These are phyloP conservation scores for Paracorniculantispora psalliotae DNA, from an alignment of 2,329 filamentous ascomycete genomes.

Conservation along the genomic window DNA sequence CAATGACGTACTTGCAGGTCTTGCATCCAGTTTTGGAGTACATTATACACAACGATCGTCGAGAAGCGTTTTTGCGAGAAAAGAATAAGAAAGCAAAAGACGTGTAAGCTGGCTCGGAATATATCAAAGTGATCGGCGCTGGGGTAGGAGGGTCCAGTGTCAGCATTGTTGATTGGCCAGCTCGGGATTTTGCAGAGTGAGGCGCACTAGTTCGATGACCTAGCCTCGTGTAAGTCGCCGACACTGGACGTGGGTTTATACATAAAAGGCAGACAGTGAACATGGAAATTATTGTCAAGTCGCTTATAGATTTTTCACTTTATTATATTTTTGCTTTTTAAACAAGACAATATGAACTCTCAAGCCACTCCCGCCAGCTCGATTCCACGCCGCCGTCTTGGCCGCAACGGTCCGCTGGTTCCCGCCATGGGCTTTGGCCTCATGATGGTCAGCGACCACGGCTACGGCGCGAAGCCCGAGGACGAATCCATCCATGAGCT, in stretches of 20 bases:
- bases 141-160: background rate
- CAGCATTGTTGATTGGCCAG: background rate
- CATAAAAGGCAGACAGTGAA: background rate
- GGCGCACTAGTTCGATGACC: background rate
- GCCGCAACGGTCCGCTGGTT: background rate
- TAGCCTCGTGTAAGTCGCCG: background rate
- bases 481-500: background rate
- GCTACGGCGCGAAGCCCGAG: background rate
- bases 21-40: constrained; percentile 12
- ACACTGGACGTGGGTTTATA: background rate
- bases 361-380: background rate
- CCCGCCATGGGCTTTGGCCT: background rate
- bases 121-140: background rate
- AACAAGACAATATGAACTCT: background rate
- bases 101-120: background rate
- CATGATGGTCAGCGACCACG: background rate
- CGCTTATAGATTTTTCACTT: too few relatives aligned
- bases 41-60: too few relatives aligned
- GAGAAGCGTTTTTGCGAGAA: too few relatives aligned
- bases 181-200: background rate
- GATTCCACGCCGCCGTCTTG: background rate
- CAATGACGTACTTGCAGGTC: constrained; percentile 14
- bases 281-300: too few relatives aligned
- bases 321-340: too few relatives aligned
- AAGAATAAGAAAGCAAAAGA: too few relatives aligned